Base-by-base conservation (phyloP, 177 flowering plant genomes). In the Vitis hybrid region DNA sequence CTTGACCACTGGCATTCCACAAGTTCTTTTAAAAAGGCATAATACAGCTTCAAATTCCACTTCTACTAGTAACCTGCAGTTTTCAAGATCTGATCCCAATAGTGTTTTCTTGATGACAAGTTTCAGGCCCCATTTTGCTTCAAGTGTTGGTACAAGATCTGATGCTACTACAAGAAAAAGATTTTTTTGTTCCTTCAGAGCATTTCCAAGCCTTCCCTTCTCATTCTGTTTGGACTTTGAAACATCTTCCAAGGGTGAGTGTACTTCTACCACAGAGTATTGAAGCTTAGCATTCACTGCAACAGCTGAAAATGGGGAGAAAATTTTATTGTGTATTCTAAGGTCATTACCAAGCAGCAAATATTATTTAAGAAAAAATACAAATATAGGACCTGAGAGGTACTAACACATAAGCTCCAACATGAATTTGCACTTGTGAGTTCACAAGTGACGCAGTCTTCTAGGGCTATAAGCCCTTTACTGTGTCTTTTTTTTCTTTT, bases 251-350 rank as follows among this genome's bases (percentile, higher is more conserved):
- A 64, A 49, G 46, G 46, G 72, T 21, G 85, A 68, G 14, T 66
- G 76, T 32, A 91, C 79, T 85, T 91, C 93, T 52, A 82, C 84
- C 64, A 95, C 86, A 32, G 91, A 90, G 83, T 95, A 95, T 57
- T 86, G 86, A 75, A 93, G 93, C 80, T 87, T 91, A 56, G 86
- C 83, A 86, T 93, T 95, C 67, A 91, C 98, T 24, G 99, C 98
- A 73, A 95, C 99, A 85, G 97, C 99, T 94, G 96, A 66, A 65
- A 59, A 75, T 30, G 13, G 21, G 64, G 61, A 62, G 24, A 14
- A 13, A 57, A 49, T 15, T 57, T 40, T 7, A 40, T 27, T 27
- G 46, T 40, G 46, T 40, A 7, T 40, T 40, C 46, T 40, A 40
- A 40, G 46, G 46, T 40, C 46, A 6, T 40, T 40, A 40, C 46